Percentiles rank a stretch among this genome's conserved stretches.
Evolutionary conservation across 1,284 basidiomycete genomes (phyloP).

Genomic region (Tetrapyrgos nigripes): DNA sequence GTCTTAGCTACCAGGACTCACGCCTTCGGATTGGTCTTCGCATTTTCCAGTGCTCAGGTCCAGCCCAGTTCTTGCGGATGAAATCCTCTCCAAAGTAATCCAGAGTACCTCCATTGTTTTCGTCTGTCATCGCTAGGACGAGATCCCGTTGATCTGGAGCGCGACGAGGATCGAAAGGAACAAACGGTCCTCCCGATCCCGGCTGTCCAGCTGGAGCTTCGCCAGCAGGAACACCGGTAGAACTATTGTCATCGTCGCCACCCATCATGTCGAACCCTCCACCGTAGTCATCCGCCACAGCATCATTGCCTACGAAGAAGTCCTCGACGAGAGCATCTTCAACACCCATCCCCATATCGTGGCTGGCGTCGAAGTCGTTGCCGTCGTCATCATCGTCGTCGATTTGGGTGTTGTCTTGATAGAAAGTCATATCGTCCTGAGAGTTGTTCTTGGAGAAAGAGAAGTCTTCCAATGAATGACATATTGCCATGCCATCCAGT

Average conservation of each 20-base stretch:
- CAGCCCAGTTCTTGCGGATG: conserved; percentile 93
- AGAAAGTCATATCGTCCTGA: conserved; percentile 68
- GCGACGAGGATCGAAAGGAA: conserved; percentile 82
- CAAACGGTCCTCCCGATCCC: conserved; percentile 50
- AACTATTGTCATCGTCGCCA: conserved; percentile 54
- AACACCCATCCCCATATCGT: conserved; percentile 51
- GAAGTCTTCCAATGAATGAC: conserved; percentile 82
- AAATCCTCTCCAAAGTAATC: conserved; percentile 94
- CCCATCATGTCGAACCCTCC: conserved; percentile 47
- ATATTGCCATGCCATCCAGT: conserved; percentile 76
- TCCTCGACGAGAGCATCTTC: conserved; percentile 68
- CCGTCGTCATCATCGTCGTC: conserved; percentile 50
- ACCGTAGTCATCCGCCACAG: conserved; percentile 61
- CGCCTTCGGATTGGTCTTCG: conserved; percentile 77
- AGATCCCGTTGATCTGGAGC: conserved; percentile 78
- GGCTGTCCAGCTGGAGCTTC: conserved; percentile 46
- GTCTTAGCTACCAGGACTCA: conserved; percentile 43
- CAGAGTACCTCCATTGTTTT: conserved; percentile 74
- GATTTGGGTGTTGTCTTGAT: conserved; percentile 52
- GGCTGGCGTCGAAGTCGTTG: conserved; percentile 29
- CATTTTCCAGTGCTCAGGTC: conserved; percentile 98
- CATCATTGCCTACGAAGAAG: conserved; percentile 80
- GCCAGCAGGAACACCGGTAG: conserved; percentile 48
- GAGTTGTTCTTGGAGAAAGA: conserved; percentile 73
- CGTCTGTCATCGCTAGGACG: conserved; percentile 84